These are phyloP conservation scores for Cardamine chenopodiifolia DNA, from an alignment of 345 rosid species.

Conservation along the genomic window DNA sequence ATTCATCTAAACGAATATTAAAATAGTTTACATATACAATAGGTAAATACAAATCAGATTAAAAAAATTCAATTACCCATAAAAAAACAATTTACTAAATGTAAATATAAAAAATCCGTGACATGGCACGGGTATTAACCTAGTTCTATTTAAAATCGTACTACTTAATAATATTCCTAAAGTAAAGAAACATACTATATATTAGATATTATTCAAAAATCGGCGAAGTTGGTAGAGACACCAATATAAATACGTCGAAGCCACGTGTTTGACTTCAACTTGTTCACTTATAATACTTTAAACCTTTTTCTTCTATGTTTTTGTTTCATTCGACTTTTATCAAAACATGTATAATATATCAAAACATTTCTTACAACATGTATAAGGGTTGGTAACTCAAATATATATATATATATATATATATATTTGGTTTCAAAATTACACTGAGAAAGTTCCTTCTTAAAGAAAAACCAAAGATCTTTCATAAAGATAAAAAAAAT, in stretches of 20 bases:
- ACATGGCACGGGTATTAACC: too few species aligned
- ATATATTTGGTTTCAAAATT: background rate
- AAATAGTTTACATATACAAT: too few species aligned
- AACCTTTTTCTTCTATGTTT: background rate
- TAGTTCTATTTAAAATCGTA: background rate
- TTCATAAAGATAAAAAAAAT: too few species aligned
- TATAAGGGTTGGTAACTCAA: conserved; percentile 9
- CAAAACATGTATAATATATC: background rate
- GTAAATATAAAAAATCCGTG: too few species aligned
- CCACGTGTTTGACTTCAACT: conserved; percentile 35
- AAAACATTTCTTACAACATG: too few species aligned
- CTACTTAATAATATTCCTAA: background rate
- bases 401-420: too few species aligned
- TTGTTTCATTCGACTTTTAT: conserved; percentile 20
- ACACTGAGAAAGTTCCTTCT: background rate
- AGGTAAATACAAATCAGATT: too few species aligned
- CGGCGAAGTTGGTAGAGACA: conserved; percentile 34
- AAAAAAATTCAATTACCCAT: too few species aligned
- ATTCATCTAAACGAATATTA: too few species aligned
- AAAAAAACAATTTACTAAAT: too few species aligned
- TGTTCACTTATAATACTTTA: conserved; percentile 11
- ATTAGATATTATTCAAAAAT: background rate
- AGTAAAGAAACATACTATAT: background rate
- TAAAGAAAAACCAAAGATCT: background rate
- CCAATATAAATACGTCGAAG: conserved; percentile 1